phyloP scores from a whole-genome alignment of 2,329 filamentous ascomycete species.

The Talaromyces rugulosus region DNA sequence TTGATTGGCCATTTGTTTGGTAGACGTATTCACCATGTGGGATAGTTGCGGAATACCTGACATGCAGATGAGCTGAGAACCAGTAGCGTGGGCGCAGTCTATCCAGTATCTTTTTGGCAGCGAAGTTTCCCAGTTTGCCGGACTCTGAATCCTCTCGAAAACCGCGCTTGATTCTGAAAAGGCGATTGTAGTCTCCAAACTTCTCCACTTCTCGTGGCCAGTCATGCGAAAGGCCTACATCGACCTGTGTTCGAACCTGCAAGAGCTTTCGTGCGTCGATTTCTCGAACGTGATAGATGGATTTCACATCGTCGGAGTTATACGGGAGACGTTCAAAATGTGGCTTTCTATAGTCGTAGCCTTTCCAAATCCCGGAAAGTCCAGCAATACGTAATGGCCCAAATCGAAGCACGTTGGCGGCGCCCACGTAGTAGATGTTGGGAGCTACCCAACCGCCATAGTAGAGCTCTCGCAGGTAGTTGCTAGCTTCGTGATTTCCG shows the following conservation, averaged over 20 bases:
- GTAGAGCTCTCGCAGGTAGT: constrained; percentile 85
- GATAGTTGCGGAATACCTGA: constrained; percentile 70
- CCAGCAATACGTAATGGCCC: constrained; percentile 84
- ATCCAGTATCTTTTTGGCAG: constrained; percentile 76
- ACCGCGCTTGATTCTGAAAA: constrained; percentile 70
- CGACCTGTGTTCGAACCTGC: constrained; percentile 78
- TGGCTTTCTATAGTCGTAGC: constrained; percentile 75
- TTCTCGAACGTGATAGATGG: constrained; percentile 86
- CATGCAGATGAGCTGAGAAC: constrained; percentile 92
- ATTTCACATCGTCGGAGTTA: constrained; percentile 67
- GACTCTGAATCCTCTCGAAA: constrained; percentile 72
- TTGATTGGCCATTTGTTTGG: not conserved
- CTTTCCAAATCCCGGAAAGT: constrained; percentile 93
- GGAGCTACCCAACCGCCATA: constrained; percentile 97
- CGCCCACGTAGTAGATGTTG: constrained; percentile 95
- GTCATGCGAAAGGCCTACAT: constrained; percentile 89
- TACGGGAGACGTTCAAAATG: constrained; percentile 88
- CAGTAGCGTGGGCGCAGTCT: constrained; percentile 77
- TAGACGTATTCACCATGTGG: constrained; percentile 38
- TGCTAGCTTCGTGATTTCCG: constrained; percentile 92
- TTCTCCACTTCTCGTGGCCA: constrained; percentile 85
- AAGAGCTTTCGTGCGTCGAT: constrained; percentile 87
- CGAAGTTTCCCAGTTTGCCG: constrained; percentile 72
- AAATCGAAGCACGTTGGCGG: constrained; percentile 79
- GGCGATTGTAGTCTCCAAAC: constrained; percentile 62